Conservation (phyloP, 2,329 filamentous ascomycete genomes). For the Alternaria solani region DNA sequence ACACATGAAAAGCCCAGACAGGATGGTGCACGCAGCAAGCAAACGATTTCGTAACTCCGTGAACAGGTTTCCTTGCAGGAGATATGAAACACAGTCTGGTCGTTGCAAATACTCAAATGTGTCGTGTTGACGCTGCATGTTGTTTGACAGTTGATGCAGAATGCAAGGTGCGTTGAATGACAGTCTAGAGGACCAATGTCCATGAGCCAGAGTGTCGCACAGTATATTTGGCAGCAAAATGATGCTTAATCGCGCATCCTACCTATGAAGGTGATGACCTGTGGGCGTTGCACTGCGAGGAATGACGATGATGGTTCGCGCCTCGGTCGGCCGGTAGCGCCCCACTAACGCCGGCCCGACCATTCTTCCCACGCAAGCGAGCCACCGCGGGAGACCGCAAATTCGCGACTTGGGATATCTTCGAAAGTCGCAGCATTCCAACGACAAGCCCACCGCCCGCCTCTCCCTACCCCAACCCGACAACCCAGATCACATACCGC, state of each 20-base stretch:
- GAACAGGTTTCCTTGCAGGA: not conserved
- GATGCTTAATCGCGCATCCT: not conserved
- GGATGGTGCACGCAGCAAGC: not conserved
- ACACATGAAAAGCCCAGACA: not conserved
- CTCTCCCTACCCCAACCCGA: slow-evolving; percentile 22
- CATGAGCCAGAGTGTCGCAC: not conserved
- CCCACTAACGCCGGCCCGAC: slow-evolving; percentile 29
- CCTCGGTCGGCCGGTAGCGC: not conserved
- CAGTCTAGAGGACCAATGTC: not conserved
- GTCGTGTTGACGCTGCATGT: not conserved
- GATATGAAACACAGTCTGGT: not conserved
- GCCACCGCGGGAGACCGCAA: slow-evolving; percentile 22
- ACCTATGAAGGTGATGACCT: not conserved
- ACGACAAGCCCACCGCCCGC: slow-evolving; percentile 33
- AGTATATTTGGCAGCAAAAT: no score
- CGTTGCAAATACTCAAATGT: not conserved
- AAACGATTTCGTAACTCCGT: not conserved
- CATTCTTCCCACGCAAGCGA: slow-evolving; percentile 36
- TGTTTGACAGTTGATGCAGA: not conserved
- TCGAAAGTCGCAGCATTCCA: slow-evolving; percentile 25
- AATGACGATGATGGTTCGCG: not conserved
- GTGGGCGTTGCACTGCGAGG: not conserved
- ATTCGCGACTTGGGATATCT: slow-evolving; percentile 8
- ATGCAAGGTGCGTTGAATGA: not conserved
- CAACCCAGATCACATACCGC: slow-evolving; percentile 57